phyloP scores from a whole-genome alignment of 2,329 filamentous ascomycete species.

The Emydomyces testavorans region DNA sequence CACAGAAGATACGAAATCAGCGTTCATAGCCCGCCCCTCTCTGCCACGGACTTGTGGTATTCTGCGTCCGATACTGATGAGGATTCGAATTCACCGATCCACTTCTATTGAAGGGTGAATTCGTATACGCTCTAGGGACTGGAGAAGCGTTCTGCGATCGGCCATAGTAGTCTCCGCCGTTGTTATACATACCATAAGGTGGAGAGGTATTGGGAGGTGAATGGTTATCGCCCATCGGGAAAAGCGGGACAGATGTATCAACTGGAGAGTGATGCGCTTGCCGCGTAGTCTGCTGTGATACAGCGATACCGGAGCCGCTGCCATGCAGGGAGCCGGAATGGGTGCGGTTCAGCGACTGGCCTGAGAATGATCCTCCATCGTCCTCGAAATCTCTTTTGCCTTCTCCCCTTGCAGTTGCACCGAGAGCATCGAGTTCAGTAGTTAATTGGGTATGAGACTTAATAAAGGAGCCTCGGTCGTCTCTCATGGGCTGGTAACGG shows the following conservation, averaged over 20 bases:
- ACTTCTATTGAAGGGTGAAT: conserved; percentile 25
- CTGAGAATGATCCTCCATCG: conserved; percentile 51
- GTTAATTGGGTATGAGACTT: conserved; percentile 81
- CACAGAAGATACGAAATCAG: conserved; percentile 23
- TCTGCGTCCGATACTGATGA: conserved; percentile 35
- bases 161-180: conserved; percentile 16
- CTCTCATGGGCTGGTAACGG: conserved; percentile 90
- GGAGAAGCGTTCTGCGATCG: conserved; percentile 24
- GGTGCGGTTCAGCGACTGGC: conserved; percentile 43
- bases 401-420: conserved; percentile 78
- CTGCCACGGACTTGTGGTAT: conserved; percentile 53
- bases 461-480: conserved; percentile 93
- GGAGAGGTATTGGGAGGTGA: conserved; percentile 31
- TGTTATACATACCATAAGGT: conserved; percentile 22
- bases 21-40: conserved; percentile 54
- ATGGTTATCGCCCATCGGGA: conserved; percentile 32
- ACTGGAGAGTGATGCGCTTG: conserved; percentile 40
- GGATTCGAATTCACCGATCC: conserved; percentile 23
- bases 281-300: conserved; percentile 21
- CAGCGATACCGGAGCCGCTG: neutral
- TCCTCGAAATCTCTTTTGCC: conserved; percentile 63
- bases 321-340: conserved; percentile 22
- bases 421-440: conserved; percentile 81
- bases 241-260: conserved; percentile 37
- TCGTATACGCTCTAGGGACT: conserved; percentile 25